Base-by-base conservation (phyloP, 1,139 yeast species). In the Saccharomyces hybrid region DNA sequence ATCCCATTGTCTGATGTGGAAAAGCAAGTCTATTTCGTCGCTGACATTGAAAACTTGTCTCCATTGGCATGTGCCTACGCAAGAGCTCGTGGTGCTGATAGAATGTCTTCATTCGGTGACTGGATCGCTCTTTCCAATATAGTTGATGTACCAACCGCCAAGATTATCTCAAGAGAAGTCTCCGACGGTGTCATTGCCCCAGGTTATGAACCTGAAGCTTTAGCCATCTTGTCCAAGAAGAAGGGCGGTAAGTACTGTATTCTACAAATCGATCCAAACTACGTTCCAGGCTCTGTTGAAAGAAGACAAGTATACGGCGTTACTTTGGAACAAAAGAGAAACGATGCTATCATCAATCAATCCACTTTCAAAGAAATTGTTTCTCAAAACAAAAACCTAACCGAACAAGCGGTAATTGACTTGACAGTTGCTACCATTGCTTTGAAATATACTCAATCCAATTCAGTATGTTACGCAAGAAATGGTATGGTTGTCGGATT, bases 131-230 rank as follows among this genome's bases (percentile, higher is more conserved):
- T 93, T 62, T 89, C 97, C 58, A 91, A 91, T 78, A 88, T 88
- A 74, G 99, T 93, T 62, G 99, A 93, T 73, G 78, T 87, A 56
- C 91, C 97, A 71, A 93, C 99, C 57, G 99, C 99, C 55, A 88
- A 88, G 75, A 93, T 93, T 75, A 93, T 93, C 72, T 87, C 97
- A 57, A 89, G 88, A 75, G 99, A 93, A 78, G 99, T 93, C 49
- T 86, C 95, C 48, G 99, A 93, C 72, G 99, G 99, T 79, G 96
- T 93, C 58, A 88, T 93, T 77, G 99, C 99, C 47, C 99, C 99
- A 65, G 98, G 96, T 56, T 93, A 77, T 75, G 88, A 87, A 66
- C 87, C 88, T 59, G 98, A 87, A 73, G 99, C 99, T 53, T 80
- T 93, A 66, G 96, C 80, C 63, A 78, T 93, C 65, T 82, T 93